phyloP scores from a whole-genome alignment of 805 yeast species.

The Yarrowia sp. region DNA sequence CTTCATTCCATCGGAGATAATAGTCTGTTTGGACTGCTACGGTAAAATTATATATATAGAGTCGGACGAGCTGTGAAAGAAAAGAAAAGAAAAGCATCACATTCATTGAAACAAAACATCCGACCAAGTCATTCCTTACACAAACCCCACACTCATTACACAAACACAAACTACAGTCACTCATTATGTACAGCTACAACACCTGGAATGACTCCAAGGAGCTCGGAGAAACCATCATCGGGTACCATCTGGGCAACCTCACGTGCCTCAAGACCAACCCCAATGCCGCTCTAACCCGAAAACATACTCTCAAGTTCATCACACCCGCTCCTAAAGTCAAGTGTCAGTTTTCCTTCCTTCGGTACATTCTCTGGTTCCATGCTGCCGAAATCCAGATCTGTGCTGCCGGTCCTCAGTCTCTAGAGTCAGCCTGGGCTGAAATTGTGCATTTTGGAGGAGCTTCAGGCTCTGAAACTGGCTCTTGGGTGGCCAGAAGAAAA shows the following conservation, averaged over 20 bases:
- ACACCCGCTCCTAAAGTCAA: slow-evolving; percentile 4
- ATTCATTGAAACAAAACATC: neutral
- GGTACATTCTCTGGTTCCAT: slow-evolving; percentile 2
- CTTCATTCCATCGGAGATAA: slow-evolving; percentile 22
- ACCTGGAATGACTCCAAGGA: neutral
- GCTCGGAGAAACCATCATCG: slow-evolving; percentile 4
- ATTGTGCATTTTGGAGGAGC: slow-evolving; percentile 13
- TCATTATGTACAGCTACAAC: neutral
- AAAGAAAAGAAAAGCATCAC: neutral
- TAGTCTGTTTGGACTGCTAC: neutral
- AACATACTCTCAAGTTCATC: neutral
- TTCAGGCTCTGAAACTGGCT: neutral
- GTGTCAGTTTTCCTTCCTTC: neutral
- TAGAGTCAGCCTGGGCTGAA: slow-evolving; percentile 17
- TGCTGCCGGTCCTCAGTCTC: neutral
- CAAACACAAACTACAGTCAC: neutral
- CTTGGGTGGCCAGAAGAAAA: slow-evolving; percentile 1
- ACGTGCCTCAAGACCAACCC: neutral
- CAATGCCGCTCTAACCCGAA: neutral
- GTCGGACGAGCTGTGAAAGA: neutral
- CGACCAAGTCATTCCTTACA: neutral
- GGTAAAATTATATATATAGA: neutral
- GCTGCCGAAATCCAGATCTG: slow-evolving; percentile 16
- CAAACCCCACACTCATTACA: neutral
- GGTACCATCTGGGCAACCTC: neutral